Evolutionary conservation across 306 rosid genomes (phyloP), one percentile per base, ranked within the genome.

Genomic region (Vicia faba): DNA sequence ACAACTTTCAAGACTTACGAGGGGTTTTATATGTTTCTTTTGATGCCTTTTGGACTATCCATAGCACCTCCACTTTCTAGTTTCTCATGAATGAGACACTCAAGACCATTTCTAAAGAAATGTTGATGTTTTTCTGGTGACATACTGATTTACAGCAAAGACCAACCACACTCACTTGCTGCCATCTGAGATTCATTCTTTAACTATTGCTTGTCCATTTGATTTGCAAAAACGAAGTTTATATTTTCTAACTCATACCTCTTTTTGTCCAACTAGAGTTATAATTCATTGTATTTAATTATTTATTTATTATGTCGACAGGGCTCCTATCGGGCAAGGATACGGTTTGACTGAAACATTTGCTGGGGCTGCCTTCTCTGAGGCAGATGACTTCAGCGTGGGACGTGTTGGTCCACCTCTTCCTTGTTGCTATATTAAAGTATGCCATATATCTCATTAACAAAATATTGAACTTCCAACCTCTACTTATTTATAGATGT

Each of bases 321-420:
- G 98, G 81, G 85, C 96, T 78, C 95, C 96, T 48, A 78, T 92
- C 26, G 98, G 98, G 53, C 98, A 92, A 87, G 98, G 78, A 77
- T 92, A 89, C 80, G 98, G 98, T 69, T 82, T 89, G 84, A 92
- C 96, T 11, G 98, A 92, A 84, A 92, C 98, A 69, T 92, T 89
- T 87, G 98, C 96, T 50, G 98, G 98, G 66, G 98, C 91, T 78
- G 62, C 95, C 13, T 89, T 92, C 81, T 85, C 95, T 7, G 95
- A 92, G 78, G 77, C 74, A 77, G 98, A 92, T 63, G 98, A 92
- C 84, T 54, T 71, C 45, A 74, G 83, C 25, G 98, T 87, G 73
- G 98, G 98, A 14, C 98, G 96, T 54, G 96, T 92, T 75, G 98
- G 98, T 46, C 98, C 98, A 58, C 98, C 98, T 36, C 85, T 80